Percentiles rank a stretch among this genome's conserved stretches.
Conservation (phyloP, 495 filamentous ascomycete species). For the Chaetomium fimeti region DNA sequence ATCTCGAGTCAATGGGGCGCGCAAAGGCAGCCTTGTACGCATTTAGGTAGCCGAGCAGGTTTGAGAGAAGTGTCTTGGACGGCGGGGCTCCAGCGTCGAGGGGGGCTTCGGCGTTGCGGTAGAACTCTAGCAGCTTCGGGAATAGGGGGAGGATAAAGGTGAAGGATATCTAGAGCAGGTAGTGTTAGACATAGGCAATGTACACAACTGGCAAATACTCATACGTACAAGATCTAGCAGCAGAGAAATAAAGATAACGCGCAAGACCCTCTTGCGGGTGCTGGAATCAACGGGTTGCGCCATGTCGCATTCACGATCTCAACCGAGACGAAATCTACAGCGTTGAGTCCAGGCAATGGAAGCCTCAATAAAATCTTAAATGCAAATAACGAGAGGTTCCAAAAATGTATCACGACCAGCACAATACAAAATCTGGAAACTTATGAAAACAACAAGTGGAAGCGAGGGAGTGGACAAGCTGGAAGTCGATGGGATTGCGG, state of each 20-base stretch:
- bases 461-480: conserved; percentile 6
- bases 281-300: conserved; percentile 45
- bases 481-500: background rate
- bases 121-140: conserved; percentile 91
- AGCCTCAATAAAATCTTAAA: background rate
- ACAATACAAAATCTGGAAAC: conserved; percentile 14
- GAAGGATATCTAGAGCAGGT: conserved; percentile 45
- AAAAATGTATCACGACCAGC: conserved; percentile 23
- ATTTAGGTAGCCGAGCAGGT: conserved; percentile 80
- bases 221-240: conserved; percentile 53
- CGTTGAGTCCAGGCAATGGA: background rate
- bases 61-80: conserved; percentile 64
- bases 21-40: conserved; percentile 93
- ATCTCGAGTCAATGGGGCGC: conserved; percentile 88
- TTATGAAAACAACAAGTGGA: conserved; percentile 2
- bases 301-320: conserved; percentile 32
- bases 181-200: conserved; percentile 22
- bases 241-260: conserved; percentile 62
- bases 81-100: conserved; percentile 51
- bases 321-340: background rate
- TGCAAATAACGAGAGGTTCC: background rate
- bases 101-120: conserved; percentile 67
- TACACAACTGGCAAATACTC: conserved; percentile 6
- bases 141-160: conserved; percentile 99
- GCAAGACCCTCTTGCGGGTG: conserved; percentile 76